These are phyloP conservation scores for Pseudonitzschia pungens DNA, from an alignment of 108 stramenopile species.

Conservation along the genomic window DNA sequence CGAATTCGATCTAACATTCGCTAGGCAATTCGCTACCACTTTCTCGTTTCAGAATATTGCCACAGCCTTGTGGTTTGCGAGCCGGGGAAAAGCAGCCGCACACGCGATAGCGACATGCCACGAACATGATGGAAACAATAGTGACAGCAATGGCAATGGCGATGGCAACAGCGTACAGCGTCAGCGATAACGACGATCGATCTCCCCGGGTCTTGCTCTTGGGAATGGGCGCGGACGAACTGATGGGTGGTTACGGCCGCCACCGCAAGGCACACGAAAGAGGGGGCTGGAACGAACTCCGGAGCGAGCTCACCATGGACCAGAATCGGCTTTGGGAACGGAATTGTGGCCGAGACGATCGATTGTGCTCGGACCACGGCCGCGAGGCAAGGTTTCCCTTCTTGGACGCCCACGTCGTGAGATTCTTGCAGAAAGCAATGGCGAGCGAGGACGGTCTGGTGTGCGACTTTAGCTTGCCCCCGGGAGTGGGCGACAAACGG, in stretches of 20 bases:
- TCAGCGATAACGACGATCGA: background rate
- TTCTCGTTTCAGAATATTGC: conserved; percentile 70
- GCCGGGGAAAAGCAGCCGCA: conserved; percentile 45
- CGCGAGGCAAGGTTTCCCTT: conserved; percentile 93
- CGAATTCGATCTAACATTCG: background rate
- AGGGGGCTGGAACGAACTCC: conserved; percentile 70
- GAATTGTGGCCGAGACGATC: conserved; percentile 96
- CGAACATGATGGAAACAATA: conserved; percentile 16
- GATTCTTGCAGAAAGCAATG: conserved; percentile 36
- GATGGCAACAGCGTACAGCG: background rate
- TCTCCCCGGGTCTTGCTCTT: conserved; percentile 62
- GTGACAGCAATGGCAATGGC: background rate
- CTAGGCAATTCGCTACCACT: background rate
- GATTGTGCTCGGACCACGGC: conserved; percentile 85
- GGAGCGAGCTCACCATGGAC: conserved; percentile 82
- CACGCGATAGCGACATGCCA: background rate
- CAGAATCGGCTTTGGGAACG: conserved; percentile 90
- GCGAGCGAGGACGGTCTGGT: conserved; percentile 27
- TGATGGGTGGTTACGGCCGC: conserved; percentile 94
- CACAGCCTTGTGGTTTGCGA: conserved; percentile 93
- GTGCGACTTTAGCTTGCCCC: conserved; percentile 63
- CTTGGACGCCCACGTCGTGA: conserved; percentile 88
- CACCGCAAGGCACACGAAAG: conserved; percentile 84
- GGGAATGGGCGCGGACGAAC: conserved; percentile 98
- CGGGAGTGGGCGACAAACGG: conserved; percentile 88